These are phyloP conservation scores for Jacaranda copaia DNA, from an alignment of 257 asterid species.

Conservation along the genomic window DNA sequence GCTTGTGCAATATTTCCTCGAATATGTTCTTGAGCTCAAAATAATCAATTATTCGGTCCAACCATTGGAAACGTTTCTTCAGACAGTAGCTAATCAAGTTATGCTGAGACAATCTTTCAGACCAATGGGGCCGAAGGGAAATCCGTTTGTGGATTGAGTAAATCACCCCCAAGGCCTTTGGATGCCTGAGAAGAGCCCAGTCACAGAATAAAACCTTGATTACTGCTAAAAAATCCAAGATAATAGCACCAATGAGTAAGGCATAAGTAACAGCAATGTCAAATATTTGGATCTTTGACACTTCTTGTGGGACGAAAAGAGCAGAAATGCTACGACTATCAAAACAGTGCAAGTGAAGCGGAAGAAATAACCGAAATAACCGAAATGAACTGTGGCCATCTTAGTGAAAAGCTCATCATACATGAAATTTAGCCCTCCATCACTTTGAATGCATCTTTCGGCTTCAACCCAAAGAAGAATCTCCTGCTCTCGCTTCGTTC, in stretches of 20 bases:
- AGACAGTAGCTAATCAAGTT: constrained; percentile 26
- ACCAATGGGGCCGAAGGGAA: constrained; percentile 10
- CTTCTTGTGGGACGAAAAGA: background rate
- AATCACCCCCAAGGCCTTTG: background rate
- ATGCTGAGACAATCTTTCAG: constrained; percentile 11
- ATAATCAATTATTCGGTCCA: background rate
- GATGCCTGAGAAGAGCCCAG: constrained; percentile 21
- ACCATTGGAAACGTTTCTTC: background rate
- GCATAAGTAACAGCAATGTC: constrained; percentile 31
- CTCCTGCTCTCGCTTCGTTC: constrained; percentile 30
- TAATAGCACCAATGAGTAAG: constrained; percentile 35
- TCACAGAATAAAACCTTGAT: constrained; percentile 30
- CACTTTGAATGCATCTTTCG: constrained; percentile 34
- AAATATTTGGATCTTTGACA: background rate
- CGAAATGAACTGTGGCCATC: constrained; percentile 17
- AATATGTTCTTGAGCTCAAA: background rate
- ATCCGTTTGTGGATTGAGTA: background rate
- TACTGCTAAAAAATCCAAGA: constrained; percentile 23
- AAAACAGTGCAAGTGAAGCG: constrained; percentile 32
- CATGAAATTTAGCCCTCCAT: constrained; percentile 45
- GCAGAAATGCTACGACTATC: constrained; percentile 3
- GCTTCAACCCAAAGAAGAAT: background rate
- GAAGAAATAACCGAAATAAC: background rate
- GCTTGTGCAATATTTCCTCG: background rate
- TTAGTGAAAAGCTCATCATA: constrained; percentile 48